These are phyloP conservation scores for Pichia paraexigua DNA, from an alignment of 805 yeast species.

Conservation along the genomic window DNA sequence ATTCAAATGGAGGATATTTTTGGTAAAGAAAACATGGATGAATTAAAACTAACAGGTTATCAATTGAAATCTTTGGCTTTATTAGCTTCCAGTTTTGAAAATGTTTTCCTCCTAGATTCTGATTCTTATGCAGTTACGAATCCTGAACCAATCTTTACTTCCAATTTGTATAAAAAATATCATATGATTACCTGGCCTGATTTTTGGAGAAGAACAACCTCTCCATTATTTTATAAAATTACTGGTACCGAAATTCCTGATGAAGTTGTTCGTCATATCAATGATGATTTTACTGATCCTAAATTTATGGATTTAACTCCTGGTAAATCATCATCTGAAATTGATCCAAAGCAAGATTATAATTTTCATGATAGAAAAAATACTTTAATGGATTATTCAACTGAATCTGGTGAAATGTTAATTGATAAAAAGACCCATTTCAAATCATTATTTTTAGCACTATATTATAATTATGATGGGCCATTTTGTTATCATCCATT, in stretches of 20 bases:
- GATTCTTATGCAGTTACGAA: conserved; percentile 38
- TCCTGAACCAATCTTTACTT: conserved; percentile 45
- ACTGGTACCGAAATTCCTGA: conserved; percentile 34
- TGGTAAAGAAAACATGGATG: conserved; percentile 20
- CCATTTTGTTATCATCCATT: conserved; percentile 53
- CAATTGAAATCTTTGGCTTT: conserved; percentile 37
- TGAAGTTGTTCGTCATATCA: conserved; percentile 29
- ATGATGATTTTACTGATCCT: conserved; percentile 18
- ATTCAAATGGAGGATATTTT: conserved; percentile 31
- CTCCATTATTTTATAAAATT: conserved; percentile 53
- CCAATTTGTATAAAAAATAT: conserved; percentile 34
- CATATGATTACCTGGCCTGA: conserved; percentile 66
- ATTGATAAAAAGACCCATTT: conserved; percentile 53
- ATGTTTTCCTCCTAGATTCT: conserved; percentile 38
- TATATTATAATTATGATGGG: conserved; percentile 62
- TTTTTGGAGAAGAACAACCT: conserved; percentile 62
- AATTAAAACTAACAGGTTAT: conserved; percentile 27
- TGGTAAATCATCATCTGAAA: not conserved
- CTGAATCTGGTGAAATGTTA: conserved; percentile 59
- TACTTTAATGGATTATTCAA: conserved; percentile 54
- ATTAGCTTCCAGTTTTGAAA: conserved; percentile 42
- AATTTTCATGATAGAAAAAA: conserved; percentile 52
- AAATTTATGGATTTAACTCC: conserved; percentile 9
- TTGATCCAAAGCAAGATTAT: conserved; percentile 18
- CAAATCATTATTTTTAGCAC: conserved; percentile 47